Evolutionary conservation across 495 filamentous ascomycete genomes (phyloP), one percentile per base, ranked within the genome.

Genomic region (Daldinia loculata): DNA sequence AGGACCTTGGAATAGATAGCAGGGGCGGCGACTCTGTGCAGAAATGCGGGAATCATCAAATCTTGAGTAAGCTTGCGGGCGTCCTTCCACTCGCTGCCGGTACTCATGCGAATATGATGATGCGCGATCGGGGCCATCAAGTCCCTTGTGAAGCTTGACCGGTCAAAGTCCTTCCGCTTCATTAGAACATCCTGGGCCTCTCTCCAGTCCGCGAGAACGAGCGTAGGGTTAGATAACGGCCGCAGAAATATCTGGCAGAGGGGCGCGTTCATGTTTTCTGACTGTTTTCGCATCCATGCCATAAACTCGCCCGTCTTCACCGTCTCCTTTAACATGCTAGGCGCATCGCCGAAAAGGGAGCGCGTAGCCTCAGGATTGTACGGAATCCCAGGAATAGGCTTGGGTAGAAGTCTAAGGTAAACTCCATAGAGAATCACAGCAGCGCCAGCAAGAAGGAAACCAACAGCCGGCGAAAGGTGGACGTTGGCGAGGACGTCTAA

Each of bases 211-310:
- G 66, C 64, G 3, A 84, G 11, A 4, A 82, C 34, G 12, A 82
- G 56, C 55, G 61, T 74, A 3, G 81, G 80, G 56, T 69, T 67
- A 0, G 53, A 32, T 6, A 82, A 74, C 2, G 78, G 80, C 24
- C 45, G n/a, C 9, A 78, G 43, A 62, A 82, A 82, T 12, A 81
- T 32, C 63, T 83, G 82, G 11, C 69, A 48, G 4, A 84, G 71
- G 0, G 82, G 80, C 14, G 80, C 74, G 19, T 78, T 61, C n/a
- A 77, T n/a, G n/a, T 67, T 66, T 6, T 38, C 45, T 7, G 27
- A 19, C 27, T 76, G 75, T 50, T 43, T 32, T 9, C 24, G 29
- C 9, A 55, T 34, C 70, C 71, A 79, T 7, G 26, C 50, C 12
- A 55, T 57, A 15, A 73, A 56, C 27, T 72, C 66, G 4, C 64